phyloP scores from a whole-genome alignment of 768 basidiomycete species.

The Psilocybe sp. region DNA sequence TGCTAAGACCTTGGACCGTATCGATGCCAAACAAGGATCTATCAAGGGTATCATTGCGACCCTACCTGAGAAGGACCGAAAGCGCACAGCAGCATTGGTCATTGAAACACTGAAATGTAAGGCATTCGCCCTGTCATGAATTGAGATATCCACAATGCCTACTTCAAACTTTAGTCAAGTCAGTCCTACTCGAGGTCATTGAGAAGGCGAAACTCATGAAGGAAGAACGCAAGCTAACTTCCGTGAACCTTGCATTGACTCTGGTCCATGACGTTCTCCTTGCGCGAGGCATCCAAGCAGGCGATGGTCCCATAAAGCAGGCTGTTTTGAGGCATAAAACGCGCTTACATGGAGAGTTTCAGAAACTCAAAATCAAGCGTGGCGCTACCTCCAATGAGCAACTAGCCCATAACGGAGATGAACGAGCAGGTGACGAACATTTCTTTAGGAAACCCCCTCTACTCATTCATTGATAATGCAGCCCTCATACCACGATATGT shows the following conservation, averaged over 20 bases:
- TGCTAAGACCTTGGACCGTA: constrained; percentile 75
- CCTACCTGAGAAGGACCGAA: constrained; percentile 70
- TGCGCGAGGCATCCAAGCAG: constrained; percentile 82
- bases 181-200: constrained; percentile 71
- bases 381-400: constrained; percentile 65
- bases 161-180: constrained; percentile 57
- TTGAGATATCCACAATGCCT: constrained; percentile 11
- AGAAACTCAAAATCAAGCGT: constrained; percentile 76
- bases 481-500: constrained; percentile 81
- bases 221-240: constrained; percentile 77
- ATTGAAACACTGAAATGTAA: constrained; percentile 96
- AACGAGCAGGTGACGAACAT: constrained; percentile 52
- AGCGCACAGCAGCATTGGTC: constrained; percentile 80
- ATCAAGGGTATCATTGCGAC: constrained; percentile 81
- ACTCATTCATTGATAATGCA: constrained; percentile 25
- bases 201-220: constrained; percentile 62
- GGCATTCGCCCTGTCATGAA: constrained; percentile 19
- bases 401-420: constrained; percentile 59
- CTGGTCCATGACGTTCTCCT: constrained; percentile 91
- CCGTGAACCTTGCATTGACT: constrained; percentile 73
- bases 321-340: constrained; percentile 88
- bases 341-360: constrained; percentile 81
- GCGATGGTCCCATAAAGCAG: constrained; percentile 88
- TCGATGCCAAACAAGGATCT: constrained; percentile 89
- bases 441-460: constrained; percentile 2